Conservation (phyloP, 768 basidiomycete genomes). For the Russula compacta region DNA sequence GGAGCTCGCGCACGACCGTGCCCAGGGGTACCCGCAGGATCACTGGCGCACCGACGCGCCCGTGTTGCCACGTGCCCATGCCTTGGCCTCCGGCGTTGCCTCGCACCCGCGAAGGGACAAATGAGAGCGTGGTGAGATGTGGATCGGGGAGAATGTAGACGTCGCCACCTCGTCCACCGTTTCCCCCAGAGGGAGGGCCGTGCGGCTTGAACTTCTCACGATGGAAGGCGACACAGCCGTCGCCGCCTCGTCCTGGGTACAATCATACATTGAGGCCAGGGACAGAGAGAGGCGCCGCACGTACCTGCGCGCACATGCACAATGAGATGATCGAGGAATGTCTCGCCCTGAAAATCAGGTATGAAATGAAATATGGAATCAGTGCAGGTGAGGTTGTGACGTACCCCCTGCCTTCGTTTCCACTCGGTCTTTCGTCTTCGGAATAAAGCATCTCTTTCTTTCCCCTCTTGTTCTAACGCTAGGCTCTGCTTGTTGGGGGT, state of each 20-base stretch:
- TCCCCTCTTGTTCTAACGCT: neutral
- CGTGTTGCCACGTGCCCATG: constrained; percentile 82
- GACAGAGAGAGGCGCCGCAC: neutral
- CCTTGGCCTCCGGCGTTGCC: constrained; percentile 65
- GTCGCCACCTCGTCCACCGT: constrained; percentile 82
- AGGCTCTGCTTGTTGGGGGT: neutral
- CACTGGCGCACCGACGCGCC: constrained; percentile 60
- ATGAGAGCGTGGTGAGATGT: constrained; percentile 66
- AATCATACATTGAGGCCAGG: neutral
- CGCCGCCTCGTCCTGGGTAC: constrained; percentile 69
- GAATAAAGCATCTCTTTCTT: constrained; percentile 20
- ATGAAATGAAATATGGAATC: constrained; percentile 1
- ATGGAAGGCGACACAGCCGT: constrained; percentile 90
- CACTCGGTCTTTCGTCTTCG: constrained; percentile 59
- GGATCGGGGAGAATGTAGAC: constrained; percentile 78
- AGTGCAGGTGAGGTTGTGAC: constrained; percentile 20
- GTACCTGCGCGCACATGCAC: constrained; percentile 71
- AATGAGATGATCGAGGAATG: constrained; percentile 75
- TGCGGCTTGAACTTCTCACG: constrained; percentile 77
- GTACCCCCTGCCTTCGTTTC: constrained; percentile 63
- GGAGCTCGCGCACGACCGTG: constrained; percentile 76
- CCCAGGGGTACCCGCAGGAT: constrained; percentile 82
- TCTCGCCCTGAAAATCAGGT: constrained; percentile 46
- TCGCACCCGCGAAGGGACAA: constrained; percentile 57
- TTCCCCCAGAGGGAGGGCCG: constrained; percentile 89